phyloP scores from a whole-genome alignment of 306 rosid species.

The Sphenostylis stenocarpa region DNA sequence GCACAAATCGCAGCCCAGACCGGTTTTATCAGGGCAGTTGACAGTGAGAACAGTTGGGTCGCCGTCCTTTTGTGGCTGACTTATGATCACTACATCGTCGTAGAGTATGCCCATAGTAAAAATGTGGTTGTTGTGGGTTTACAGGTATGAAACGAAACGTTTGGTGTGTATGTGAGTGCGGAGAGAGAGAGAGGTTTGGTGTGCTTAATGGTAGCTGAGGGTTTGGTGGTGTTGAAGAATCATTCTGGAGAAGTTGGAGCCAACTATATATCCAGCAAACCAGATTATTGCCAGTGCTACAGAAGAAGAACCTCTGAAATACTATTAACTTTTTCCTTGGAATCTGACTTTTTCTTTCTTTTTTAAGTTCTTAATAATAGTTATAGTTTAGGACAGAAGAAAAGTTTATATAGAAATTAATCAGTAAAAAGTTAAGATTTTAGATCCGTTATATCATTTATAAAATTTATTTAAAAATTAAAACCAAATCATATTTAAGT shows the following conservation, averaged over 20 bases:
- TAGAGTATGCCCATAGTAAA: conserved; percentile 65
- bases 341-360: no score
- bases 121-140: not conserved
- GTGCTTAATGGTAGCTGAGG: not conserved
- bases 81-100: conserved; percentile 80
- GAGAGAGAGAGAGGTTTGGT: not conserved
- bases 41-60: conserved; percentile 79
- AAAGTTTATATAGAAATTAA: no score
- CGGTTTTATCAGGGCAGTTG: conserved; percentile 95
- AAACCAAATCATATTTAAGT: no score
- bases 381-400: no score
- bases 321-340: no score
- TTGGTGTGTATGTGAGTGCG: not conserved
- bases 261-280: not conserved
- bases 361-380: no score
- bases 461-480: no score
- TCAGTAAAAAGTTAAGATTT: no score
- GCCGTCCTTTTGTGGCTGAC: conserved; percentile 59
- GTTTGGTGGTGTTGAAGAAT: not conserved
- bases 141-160: not conserved
- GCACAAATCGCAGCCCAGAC: conserved; percentile 93
- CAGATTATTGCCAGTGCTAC: not conserved
- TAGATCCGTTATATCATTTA: no score
- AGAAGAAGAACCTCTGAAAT: no score
- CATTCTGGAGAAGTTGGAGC: not conserved